Evolutionary conservation across 2,329 filamentous ascomycete genomes (phyloP), one percentile per base, ranked within the genome.

Genomic region (Pseudogymnoascus sp.): DNA sequence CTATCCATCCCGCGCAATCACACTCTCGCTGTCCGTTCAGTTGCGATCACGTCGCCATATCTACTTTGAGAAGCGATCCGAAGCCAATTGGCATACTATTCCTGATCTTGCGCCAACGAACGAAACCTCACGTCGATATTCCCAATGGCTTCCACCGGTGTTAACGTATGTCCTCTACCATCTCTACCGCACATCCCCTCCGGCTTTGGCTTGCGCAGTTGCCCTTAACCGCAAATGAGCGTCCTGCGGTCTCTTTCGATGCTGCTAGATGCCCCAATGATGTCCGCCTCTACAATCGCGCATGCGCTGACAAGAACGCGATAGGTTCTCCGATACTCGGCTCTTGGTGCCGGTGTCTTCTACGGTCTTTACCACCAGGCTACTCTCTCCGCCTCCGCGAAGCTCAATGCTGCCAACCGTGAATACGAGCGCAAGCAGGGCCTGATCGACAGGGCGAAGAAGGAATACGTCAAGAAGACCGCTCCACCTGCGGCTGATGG

Each of bases 291-390:
- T 33, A 33, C 47, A 33, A 54, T 33, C 3, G 47, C 47, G 47
- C 47, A 54, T 54, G 29, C 47, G 29, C 47, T 54, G 47, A 54
- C 47, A 13, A 31, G 29, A 54, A 21, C 47, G 29, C 47, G 70
- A 60, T 77, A 99, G 94, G 93, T 99, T 77, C 85, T 97, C 77
- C 92, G 94, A 79, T 99, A 93, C 84, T 93, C 92, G 74, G 92
- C 92, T 74, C 89, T 99, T 69, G 89, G 87, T 73, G 82, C 91
- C 72, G 94, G 94, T 75, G 80, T 97, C 74, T 87, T 96, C 79
- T 99, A 99, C 81, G 94, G 94, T 76, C 86, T 96, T 81, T 90
- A 87, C 78, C 93, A 96, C 81, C 94, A 99, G 81, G 82, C 88
- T 73, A 84, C 85, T 65, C 88, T 99, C 76, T 87, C 79, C 69